These are phyloP conservation scores for Lepiota venenata DNA, from an alignment of 768 basidiomycete genomes.

Conservation along the genomic window DNA sequence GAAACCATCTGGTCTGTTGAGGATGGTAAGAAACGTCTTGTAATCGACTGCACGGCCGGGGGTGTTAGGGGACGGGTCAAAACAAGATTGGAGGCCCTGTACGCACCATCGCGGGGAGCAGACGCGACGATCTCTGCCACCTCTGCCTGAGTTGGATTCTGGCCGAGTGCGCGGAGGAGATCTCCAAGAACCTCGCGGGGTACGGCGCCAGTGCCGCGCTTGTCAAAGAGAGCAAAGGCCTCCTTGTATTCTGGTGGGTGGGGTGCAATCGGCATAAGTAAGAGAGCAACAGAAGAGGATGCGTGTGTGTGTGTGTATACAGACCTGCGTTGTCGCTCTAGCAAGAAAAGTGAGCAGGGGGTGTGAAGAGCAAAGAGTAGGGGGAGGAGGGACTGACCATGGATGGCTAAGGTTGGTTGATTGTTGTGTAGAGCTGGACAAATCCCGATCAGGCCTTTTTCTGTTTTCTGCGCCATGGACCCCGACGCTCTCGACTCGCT, in stretches of 20 bases:
- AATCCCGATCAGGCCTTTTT: slow-evolving; percentile 6
- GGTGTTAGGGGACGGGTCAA: slow-evolving; percentile 2
- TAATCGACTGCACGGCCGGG: slow-evolving; percentile 72
- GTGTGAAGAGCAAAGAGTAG: not conserved
- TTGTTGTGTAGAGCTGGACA: slow-evolving; percentile 8
- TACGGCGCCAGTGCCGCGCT: slow-evolving; percentile 89
- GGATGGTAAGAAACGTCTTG: slow-evolving; percentile 84
- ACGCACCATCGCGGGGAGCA: slow-evolving; percentile 74
- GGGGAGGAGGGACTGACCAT: slow-evolving; percentile 24
- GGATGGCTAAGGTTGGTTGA: slow-evolving; percentile 14
- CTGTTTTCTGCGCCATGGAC: slow-evolving; percentile 1
- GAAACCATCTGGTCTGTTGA: slow-evolving; percentile 95
- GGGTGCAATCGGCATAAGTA: slow-evolving; percentile 1
- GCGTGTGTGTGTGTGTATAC: too few relatives aligned
- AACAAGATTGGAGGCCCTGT: not conserved
- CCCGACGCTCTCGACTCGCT: slow-evolving; percentile 46
- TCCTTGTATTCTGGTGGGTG: slow-evolving; percentile 84
- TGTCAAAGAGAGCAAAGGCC: slow-evolving; percentile 97
- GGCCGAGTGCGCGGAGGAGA: slow-evolving; percentile 88
- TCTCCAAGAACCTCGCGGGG: slow-evolving; percentile 89
- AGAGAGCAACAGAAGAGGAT: too few relatives aligned
- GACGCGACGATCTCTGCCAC: slow-evolving; percentile 74
- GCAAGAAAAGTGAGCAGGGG: not conserved
- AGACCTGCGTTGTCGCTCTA: slow-evolving; percentile 21
- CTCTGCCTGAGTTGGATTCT: slow-evolving; percentile 99